Conservation (phyloP, 2,329 filamentous ascomycete genomes). For the Dendrostoma leiphaemia region DNA sequence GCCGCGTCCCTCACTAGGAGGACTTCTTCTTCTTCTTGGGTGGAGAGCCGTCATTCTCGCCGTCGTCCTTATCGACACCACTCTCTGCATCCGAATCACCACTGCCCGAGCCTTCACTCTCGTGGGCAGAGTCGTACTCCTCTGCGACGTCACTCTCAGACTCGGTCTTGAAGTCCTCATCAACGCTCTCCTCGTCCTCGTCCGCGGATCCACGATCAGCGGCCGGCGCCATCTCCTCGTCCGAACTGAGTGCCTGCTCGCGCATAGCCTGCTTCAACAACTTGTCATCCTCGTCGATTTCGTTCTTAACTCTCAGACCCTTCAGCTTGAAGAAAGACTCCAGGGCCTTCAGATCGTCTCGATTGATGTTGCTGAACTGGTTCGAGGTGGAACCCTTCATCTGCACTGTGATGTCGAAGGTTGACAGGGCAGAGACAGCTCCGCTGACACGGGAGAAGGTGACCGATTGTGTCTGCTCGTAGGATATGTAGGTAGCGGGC, state of each 20-base stretch:
- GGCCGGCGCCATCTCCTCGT: conserved; percentile 68
- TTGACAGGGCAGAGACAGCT: conserved; percentile 88
- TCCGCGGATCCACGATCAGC: conserved; percentile 87
- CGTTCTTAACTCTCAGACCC: conserved; percentile 93
- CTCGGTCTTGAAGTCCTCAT: conserved; percentile 93
- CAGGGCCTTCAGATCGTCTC: conserved; percentile 94
- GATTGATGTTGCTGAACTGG: conserved; percentile 99
- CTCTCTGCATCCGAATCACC: conserved; percentile 62
- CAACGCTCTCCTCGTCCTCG: conserved; percentile 91
- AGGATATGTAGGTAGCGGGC: conserved; percentile 93
- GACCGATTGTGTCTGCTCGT: conserved; percentile 87
- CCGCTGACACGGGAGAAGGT: conserved; percentile 96
- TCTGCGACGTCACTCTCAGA: conserved; percentile 95
- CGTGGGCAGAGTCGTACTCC: conserved; percentile 89
- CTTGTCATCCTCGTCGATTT: conserved; percentile 92
- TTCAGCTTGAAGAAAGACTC: conserved; percentile 98
- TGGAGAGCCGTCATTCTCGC: conserved; percentile 32
- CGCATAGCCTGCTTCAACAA: conserved; percentile 77
- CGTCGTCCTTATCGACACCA: conserved; percentile 46
- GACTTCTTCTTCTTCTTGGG: conserved; percentile 45
- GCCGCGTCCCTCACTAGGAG: conserved; percentile 20
- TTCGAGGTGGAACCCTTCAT: conserved; percentile 89
- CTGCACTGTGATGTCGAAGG: conserved; percentile 93
- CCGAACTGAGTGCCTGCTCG: conserved; percentile 80
- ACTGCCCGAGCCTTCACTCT: conserved; percentile 74